Conservation (phyloP, 495 filamentous ascomycete species). For the Penicillium maclennaniae region DNA sequence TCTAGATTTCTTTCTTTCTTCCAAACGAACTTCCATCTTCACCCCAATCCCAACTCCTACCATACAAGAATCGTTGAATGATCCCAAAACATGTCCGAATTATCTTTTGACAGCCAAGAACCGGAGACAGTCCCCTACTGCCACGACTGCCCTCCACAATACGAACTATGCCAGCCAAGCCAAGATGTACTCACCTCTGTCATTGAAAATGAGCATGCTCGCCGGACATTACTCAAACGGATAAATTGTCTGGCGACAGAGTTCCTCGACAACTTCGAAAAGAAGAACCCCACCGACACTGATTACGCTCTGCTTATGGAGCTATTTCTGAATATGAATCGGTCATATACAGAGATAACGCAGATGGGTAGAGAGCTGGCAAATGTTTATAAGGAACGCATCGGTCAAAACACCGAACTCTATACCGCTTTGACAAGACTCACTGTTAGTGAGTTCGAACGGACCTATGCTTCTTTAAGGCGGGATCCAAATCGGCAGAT, state of each 20-base stretch:
- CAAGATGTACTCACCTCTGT: conserved; percentile 5
- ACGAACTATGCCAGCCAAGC: conserved; percentile 10
- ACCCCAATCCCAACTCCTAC: neutral
- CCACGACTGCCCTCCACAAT: conserved; percentile 7
- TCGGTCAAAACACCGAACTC: conserved; percentile 3
- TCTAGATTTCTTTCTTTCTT: neutral
- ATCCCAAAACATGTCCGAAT: neutral
- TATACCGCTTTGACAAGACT: conserved; percentile 8
- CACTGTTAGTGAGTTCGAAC: conserved; percentile 8
- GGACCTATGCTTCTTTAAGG: conserved; percentile 12
- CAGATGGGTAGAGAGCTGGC: neutral
- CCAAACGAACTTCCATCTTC: neutral
- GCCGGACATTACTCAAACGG: neutral
- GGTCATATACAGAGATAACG: neutral
- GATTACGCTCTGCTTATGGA: neutral
- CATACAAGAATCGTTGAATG: neutral
- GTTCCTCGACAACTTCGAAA: neutral
- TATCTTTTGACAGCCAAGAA: conserved; percentile 7
- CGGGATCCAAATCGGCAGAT: conserved; percentile 2
- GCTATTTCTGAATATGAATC: neutral
- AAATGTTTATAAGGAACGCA: conserved; percentile 1
- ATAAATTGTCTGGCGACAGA: too few relatives aligned
- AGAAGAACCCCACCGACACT: neutral
- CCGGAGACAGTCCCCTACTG: conserved; percentile 1
- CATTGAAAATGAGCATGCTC: conserved; percentile 7